phyloP scores from a whole-genome alignment of 805 yeast species.

The Barnettozyma siamensis region DNA sequence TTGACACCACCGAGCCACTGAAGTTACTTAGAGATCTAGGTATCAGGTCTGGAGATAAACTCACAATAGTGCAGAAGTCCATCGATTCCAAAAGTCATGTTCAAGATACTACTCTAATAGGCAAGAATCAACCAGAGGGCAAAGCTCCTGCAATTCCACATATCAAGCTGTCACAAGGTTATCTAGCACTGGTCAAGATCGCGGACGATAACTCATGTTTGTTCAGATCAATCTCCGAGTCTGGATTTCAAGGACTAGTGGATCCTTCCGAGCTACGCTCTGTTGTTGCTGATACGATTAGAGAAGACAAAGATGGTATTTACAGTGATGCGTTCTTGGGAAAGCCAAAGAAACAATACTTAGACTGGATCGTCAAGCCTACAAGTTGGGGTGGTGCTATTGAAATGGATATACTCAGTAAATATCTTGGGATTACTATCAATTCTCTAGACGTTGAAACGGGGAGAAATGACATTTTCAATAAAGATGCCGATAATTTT shows the following conservation, averaged over 20 bases:
- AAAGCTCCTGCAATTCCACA: constrained; percentile 6
- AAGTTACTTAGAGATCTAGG: constrained; percentile 36
- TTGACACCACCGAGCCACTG: constrained; percentile 28
- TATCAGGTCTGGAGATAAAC: constrained; percentile 53
- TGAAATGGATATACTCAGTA: constrained; percentile 58
- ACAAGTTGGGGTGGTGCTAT: constrained; percentile 84
- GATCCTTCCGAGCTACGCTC: constrained; percentile 45
- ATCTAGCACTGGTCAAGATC: constrained; percentile 47
- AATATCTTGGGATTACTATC: constrained; percentile 45
- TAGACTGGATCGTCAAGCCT: constrained; percentile 52
- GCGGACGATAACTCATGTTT: constrained; percentile 79
- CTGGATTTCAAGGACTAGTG: constrained; percentile 37
- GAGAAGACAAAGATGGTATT: constrained; percentile 33
- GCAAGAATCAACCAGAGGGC: not conserved
- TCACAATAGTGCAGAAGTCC: constrained; percentile 31
- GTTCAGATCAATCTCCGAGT: constrained; percentile 59
- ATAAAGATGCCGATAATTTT: constrained; percentile 31
- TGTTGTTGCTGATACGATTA: constrained; percentile 44
- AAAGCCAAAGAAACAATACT: constrained; percentile 40
- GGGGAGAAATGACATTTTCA: constrained; percentile 50
- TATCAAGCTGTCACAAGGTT: constrained; percentile 23
- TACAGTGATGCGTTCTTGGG: constrained; percentile 59
- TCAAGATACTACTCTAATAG: constrained; percentile 4
- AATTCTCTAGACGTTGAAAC: constrained; percentile 62
- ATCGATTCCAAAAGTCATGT: constrained; percentile 1